Conservation (phyloP, 2,329 filamentous ascomycete genomes). For the Ophiostoma ulmi region DNA sequence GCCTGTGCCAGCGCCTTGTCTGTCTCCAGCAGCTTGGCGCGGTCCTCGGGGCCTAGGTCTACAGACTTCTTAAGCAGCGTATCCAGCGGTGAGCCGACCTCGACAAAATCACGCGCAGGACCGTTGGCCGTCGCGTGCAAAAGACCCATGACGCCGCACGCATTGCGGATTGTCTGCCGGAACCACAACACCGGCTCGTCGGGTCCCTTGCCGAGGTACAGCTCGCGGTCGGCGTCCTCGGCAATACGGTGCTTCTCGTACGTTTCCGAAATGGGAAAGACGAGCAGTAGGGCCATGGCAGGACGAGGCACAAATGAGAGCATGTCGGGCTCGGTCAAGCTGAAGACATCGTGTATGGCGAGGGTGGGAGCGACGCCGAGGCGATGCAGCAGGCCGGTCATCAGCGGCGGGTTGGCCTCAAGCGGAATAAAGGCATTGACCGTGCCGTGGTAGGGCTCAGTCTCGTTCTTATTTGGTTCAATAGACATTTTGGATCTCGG, state of each 20-base stretch:
- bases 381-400: constrained; percentile 74
- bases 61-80: constrained; percentile 65
- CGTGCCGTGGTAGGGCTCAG: constrained; percentile 1
- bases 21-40: constrained; percentile 71
- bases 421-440: constrained; percentile 51
- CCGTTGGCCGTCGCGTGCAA: constrained; percentile 81
- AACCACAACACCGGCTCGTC: constrained; percentile 84
- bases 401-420: constrained; percentile 79
- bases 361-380: constrained; percentile 77
- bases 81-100: constrained; percentile 53
- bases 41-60: constrained; percentile 58
- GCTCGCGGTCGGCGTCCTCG: constrained; percentile 61
- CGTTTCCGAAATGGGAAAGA: constrained; percentile 75
- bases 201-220: constrained; percentile 64
- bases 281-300: constrained; percentile 79
- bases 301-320: constrained; percentile 85
- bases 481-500: neutral
- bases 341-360: constrained; percentile 85
- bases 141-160: constrained; percentile 84
- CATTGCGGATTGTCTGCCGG: constrained; percentile 89
- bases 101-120: constrained; percentile 57
- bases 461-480: neutral
- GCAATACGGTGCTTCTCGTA: constrained; percentile 72
- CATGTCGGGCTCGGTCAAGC: constrained; percentile 77
- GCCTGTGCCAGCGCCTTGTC: constrained; percentile 70